phyloP scores from a whole-genome alignment of 83 land plant genomes.

The Picea engelmannii region DNA sequence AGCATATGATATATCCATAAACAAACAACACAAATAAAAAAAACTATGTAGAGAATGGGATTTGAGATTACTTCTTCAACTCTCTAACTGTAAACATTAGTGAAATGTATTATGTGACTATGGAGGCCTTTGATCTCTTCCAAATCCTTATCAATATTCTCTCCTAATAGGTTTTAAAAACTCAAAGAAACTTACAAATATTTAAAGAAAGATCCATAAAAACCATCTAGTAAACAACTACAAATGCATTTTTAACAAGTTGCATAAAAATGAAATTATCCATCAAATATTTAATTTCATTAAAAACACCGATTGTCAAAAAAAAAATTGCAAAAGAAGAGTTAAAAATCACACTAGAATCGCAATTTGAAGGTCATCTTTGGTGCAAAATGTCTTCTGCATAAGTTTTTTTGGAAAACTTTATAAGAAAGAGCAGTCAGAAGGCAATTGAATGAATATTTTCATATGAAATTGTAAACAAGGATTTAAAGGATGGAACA shows the following conservation, averaged over 20 bases:
- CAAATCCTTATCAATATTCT: too few relatives aligned
- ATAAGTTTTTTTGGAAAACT: background rate
- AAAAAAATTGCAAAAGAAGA: background rate
- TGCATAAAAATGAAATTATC: background rate
- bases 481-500: too few relatives aligned
- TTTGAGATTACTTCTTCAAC: too few relatives aligned
- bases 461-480: background rate
- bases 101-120: too few relatives aligned
- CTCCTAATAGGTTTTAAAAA: background rate
- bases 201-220: background rate
- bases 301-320: background rate
- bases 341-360: background rate
- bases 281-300: background rate
- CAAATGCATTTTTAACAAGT: background rate
- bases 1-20: too few relatives aligned
- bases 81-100: too few relatives aligned
- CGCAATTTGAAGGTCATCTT: background rate
- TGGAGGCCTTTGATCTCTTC: too few relatives aligned
- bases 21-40: too few relatives aligned
- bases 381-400: background rate
- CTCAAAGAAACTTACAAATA: background rate
- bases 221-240: background rate
- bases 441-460: background rate
- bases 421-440: background rate
- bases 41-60: too few relatives aligned